These are phyloP conservation scores for Pseudogymnoascus sp. DNA, from an alignment of 2,329 filamentous ascomycete species.

Conservation along the genomic window DNA sequence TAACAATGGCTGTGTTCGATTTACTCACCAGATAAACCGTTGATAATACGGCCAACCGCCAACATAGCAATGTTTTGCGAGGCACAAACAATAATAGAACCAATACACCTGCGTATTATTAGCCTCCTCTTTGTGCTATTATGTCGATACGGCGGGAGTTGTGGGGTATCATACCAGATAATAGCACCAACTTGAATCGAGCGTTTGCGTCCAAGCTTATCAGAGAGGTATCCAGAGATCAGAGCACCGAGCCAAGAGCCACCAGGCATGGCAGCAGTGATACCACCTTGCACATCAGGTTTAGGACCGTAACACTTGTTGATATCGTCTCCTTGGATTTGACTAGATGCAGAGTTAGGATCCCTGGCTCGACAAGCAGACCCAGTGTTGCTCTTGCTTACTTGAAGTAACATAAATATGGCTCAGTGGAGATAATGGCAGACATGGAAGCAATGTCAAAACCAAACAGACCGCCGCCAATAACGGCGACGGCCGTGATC, in stretches of 20 bases:
- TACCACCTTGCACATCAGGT: conserved; percentile 49
- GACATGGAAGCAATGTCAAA: conserved; percentile 54
- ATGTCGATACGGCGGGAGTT: neutral
- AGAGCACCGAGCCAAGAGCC: conserved; percentile 63
- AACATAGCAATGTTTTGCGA: conserved; percentile 50
- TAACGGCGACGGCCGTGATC: conserved; percentile 27
- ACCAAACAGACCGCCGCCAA: conserved; percentile 24
- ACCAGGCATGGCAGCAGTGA: conserved; percentile 64
- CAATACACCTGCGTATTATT: conserved; percentile 44
- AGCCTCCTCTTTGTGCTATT: conserved; percentile 17
- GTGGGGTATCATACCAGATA: conserved; percentile 36
- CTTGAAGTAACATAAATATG: conserved; percentile 48
- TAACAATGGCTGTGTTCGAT: neutral
- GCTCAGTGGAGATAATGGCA: conserved; percentile 45
- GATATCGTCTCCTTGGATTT: conserved; percentile 19
- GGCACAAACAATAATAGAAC: conserved; percentile 52
- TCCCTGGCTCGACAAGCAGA: conserved; percentile 43
- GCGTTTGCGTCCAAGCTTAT: conserved; percentile 44
- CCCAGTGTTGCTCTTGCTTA: conserved; percentile 33
- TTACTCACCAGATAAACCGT: conserved; percentile 43
- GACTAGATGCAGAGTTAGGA: conserved; percentile 44
- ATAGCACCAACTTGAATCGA: conserved; percentile 41
- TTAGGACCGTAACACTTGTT: conserved; percentile 44
- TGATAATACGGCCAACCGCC: conserved; percentile 51
- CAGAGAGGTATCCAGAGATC: conserved; percentile 51